Evolutionary conservation across 345 rosid genomes (phyloP).

Genomic region (Eucalyptus polyanthemos): DNA sequence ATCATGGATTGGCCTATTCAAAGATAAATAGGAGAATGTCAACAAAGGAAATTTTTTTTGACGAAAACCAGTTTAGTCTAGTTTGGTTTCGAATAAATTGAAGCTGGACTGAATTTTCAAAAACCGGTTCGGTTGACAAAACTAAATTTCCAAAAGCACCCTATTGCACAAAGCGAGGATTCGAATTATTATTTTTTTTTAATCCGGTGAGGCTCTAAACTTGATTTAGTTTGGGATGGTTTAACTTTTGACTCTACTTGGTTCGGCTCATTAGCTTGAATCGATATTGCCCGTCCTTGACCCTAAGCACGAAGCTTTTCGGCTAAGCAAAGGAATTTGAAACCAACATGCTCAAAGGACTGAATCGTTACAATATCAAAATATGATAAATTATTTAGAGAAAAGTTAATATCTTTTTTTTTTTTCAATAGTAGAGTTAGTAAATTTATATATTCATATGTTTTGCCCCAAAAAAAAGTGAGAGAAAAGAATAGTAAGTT

Average conservation of each 20-base stretch:
- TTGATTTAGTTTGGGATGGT: background rate
- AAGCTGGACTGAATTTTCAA: background rate
- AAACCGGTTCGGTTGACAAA: background rate
- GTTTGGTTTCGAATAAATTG: background rate
- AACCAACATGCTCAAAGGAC: background rate
- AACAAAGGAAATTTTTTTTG: background rate
- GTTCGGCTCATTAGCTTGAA: background rate
- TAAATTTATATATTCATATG: background rate
- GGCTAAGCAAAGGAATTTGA: background rate
- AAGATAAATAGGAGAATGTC: background rate
- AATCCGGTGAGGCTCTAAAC: background rate
- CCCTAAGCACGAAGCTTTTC: background rate
- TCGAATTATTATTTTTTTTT: background rate
- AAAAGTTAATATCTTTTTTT: background rate
- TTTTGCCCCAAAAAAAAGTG: background rate
- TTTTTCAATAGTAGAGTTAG: background rate
- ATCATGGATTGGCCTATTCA: background rate
- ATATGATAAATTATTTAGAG: background rate
- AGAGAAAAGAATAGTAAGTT: background rate
- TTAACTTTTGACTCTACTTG: background rate
- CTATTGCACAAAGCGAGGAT: background rate
- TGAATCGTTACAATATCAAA: background rate
- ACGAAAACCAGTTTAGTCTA: background rate
- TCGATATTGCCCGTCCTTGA: background rate
- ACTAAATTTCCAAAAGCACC: background rate